Base-by-base conservation (phyloP, 1,284 basidiomycete species). In the Cryptococcus neoformans region DNA sequence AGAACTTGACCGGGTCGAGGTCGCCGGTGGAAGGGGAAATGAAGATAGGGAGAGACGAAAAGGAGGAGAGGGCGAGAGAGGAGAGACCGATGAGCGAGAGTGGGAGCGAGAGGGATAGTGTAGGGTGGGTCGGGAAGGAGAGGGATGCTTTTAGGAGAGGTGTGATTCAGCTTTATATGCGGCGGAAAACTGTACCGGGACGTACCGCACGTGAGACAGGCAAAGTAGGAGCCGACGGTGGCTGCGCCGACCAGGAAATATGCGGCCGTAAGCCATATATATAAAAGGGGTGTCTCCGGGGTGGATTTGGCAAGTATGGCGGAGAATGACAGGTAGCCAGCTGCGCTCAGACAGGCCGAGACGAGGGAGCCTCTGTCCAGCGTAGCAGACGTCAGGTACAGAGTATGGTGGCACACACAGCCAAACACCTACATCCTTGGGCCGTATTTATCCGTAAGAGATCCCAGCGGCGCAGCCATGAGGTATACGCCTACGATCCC, bases 401-500 rank as follows among this genome's bases (percentile, higher is more conserved):
- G 28, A 28, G 28, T 28, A 28, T 28, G 28, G 28, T 3, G 28
- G 4, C 4, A 4, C 28, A 4, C 28, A 28, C 4, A 38, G 7
- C 4, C 6, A 40, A 12, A 35, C 8, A 60, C 73, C 53, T 28
- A 75, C 73, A 65, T 55, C 59, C 73, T 68, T 3, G 75, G 74
- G n/a, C 77, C 77, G 49, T 68, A 68, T 9, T 66, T 62, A 63
- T 78, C 77, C 12, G 68, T 72, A 9, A 76, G 49, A 1, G 73
- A 62, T 3, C 77, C 77, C 6, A 78, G 55, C 0, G 77, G 77
- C 6, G 75, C 77, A 6, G 77, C 77, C 54, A 73, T 69, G 21
- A 78, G 64, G 55, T 78, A 78, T 3, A 76, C 75, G 4, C 77
- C 77, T 34, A 76, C 65, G 41, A 76, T 74, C n/a, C n/a, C n/a